Evolutionary conservation across 2,329 filamentous ascomycete genomes (phyloP).

Genomic region (Septoria linicola): DNA sequence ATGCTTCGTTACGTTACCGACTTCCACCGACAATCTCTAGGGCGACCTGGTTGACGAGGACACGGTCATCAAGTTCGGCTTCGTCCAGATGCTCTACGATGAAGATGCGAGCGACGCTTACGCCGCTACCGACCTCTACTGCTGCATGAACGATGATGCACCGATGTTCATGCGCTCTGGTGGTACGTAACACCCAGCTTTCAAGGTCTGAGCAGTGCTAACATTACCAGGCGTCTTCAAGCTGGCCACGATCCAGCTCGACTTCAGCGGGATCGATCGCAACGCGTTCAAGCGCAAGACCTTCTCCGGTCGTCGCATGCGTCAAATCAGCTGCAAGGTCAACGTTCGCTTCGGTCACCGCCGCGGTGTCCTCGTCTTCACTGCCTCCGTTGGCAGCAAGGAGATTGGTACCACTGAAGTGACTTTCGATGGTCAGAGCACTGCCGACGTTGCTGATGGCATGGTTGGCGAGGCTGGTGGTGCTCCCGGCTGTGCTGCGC

Average conservation of each 20-base stretch:
- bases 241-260: constrained; percentile 9
- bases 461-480: background rate
- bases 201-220: background rate
- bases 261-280: constrained; percentile 10
- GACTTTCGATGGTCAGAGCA: constrained; percentile 8
- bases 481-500: background rate
- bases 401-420: constrained; percentile 11
- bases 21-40: background rate
- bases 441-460: background rate
- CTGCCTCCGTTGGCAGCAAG: background rate
- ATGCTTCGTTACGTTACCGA: background rate
- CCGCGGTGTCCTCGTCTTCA: constrained; percentile 11
- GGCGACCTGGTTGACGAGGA: constrained; percentile 20
- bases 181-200: background rate
- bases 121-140: constrained; percentile 1
- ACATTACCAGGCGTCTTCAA: constrained; percentile 1
- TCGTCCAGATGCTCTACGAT: background rate
- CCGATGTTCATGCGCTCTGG: constrained; percentile 1
- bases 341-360: constrained; percentile 15
- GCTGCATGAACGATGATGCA: constrained; percentile 8
- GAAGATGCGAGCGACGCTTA: too few species aligned
- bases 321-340: too few species aligned
- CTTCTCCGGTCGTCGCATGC: background rate
- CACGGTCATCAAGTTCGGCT: constrained; percentile 6
- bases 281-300: background rate